Conservation (phyloP, 169 alveolate genomes). For the Theileria luwenshuni region DNA sequence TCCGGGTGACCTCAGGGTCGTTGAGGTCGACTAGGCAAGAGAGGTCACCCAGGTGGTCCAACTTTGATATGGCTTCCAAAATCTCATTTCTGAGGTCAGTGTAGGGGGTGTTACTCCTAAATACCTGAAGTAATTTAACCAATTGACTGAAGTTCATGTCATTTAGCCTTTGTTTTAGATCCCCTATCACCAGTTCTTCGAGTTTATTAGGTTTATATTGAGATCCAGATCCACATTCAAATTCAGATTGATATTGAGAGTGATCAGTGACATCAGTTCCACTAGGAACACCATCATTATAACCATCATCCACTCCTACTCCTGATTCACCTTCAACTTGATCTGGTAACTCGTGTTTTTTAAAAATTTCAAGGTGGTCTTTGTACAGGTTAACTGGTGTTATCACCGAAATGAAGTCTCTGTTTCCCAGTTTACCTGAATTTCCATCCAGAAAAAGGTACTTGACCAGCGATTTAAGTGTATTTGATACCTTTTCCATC, state of each 20-base stretch:
- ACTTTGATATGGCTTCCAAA: not conserved
- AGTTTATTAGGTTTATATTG: too few relatives aligned
- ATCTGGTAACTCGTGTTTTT: too few relatives aligned
- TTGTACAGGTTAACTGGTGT: not conserved
- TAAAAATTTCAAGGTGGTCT: too few relatives aligned
- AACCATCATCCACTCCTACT: too few relatives aligned
- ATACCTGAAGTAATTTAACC: not conserved
- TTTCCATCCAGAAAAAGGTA: not conserved
- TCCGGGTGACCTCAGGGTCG: not conserved
- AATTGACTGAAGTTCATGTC: conserved; percentile 20
- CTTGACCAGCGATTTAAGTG: not conserved
- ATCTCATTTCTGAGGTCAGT: not conserved
- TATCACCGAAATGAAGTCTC: conserved; percentile 9
- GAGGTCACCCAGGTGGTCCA: conserved; percentile 1
- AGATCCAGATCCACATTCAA: too few relatives aligned
- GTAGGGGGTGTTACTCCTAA: not conserved
- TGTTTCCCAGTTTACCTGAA: conserved; percentile 4
- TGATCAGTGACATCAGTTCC: too few relatives aligned
- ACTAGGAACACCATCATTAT: too few relatives aligned
- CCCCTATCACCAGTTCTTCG: not conserved
- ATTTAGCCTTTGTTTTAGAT: conserved; percentile 3
- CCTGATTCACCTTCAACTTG: too few relatives aligned
- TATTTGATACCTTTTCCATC: not conserved
- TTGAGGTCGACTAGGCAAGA: conserved; percentile 6
- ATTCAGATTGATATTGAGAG: too few relatives aligned